Percentiles rank a stretch among this genome's conserved stretches.
phyloP scores from a whole-genome alignment of 306 rosid genomes.

The Psophocarpus tetragonolobus region DNA sequence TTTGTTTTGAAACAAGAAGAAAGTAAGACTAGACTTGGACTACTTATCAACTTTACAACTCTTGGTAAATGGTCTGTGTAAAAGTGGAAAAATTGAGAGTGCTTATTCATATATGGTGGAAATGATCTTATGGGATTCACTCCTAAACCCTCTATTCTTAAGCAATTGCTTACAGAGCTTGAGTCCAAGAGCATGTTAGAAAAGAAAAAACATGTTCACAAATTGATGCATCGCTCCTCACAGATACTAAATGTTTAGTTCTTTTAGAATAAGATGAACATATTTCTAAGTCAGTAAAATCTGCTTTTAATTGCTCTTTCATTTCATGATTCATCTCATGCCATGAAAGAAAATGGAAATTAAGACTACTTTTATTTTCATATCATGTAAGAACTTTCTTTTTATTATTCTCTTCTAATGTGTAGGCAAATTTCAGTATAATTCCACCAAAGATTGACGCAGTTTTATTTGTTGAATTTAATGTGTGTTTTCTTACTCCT shows the following conservation, averaged over 20 bases:
- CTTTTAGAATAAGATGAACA: not conserved
- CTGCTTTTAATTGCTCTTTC: not conserved
- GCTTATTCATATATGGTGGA: slow-evolving; percentile 69
- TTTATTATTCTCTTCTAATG: not conserved
- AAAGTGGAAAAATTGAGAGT: slow-evolving; percentile 49
- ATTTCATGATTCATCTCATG: not conserved
- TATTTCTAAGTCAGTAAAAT: too few relatives aligned
- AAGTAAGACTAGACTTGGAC: too few relatives aligned
- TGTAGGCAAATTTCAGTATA: not conserved
- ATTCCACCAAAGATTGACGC: not conserved
- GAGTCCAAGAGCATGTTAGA: slow-evolving; percentile 61
- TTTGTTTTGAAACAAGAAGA: too few relatives aligned
- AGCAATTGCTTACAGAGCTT: slow-evolving; percentile 49
- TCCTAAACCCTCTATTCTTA: slow-evolving; percentile 42
- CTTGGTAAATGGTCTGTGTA: slow-evolving; percentile 55
- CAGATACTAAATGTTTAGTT: not conserved
- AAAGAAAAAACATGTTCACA: slow-evolving; percentile 55
- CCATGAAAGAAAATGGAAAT: not conserved
- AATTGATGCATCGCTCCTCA: slow-evolving; percentile 44
- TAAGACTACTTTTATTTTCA: not conserved
- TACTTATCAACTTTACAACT: too few relatives aligned
- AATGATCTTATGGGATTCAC: slow-evolving; percentile 54
- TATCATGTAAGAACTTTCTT: not conserved
- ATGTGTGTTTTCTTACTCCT: too few relatives aligned
- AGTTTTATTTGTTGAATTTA: too few relatives aligned